Conservation (phyloP, 495 filamentous ascomycete genomes). For the Penicillium daleae region DNA sequence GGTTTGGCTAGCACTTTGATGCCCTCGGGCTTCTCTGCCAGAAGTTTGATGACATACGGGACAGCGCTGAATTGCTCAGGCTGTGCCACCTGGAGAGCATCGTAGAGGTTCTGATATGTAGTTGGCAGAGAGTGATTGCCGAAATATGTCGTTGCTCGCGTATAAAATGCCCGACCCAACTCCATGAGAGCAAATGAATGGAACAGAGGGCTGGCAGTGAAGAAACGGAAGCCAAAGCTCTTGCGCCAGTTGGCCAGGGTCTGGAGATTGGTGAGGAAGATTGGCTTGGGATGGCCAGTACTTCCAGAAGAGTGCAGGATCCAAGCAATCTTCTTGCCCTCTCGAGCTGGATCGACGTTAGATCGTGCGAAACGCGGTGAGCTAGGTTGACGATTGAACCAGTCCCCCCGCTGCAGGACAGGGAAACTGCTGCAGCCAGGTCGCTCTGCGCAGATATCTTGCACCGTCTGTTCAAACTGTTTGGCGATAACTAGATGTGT, state of each 20-base stretch:
- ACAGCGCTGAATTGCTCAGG: conserved; percentile 58
- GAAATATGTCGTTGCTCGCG: conserved; percentile 48
- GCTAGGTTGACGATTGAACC: conserved; percentile 25
- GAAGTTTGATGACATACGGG: conserved; percentile 58
- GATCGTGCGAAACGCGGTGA: conserved; percentile 19
- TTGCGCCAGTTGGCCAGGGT: conserved; percentile 43
- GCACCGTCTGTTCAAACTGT: conserved; percentile 23
- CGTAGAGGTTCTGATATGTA: conserved; percentile 54
- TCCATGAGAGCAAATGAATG: conserved; percentile 54
- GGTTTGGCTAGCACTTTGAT: conserved; percentile 47
- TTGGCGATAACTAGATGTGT: conserved; percentile 37
- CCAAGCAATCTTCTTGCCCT: conserved; percentile 47
- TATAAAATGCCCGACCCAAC: conserved; percentile 50
- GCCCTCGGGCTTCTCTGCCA: conserved; percentile 54
- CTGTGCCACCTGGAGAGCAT: conserved; percentile 47
- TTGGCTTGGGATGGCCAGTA: conserved; percentile 63
- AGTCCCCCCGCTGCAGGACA: conserved; percentile 21
- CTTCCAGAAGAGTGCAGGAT: conserved; percentile 63
- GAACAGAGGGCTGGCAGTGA: conserved; percentile 58
- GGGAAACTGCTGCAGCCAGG: conserved; percentile 18
- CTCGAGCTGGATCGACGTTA: conserved; percentile 14
- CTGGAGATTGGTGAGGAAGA: conserved; percentile 41
- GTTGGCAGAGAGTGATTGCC: conserved; percentile 55
- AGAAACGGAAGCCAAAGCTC: conserved; percentile 39
- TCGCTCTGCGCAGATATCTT: conserved; percentile 21